A percentile compares a stretch with the other conserved stretches of the same genome.
These are phyloP conservation scores for Fennellomyces sp. DNA, from an alignment of 371 early-diverging fungal genomes.

Conservation along the genomic window DNA sequence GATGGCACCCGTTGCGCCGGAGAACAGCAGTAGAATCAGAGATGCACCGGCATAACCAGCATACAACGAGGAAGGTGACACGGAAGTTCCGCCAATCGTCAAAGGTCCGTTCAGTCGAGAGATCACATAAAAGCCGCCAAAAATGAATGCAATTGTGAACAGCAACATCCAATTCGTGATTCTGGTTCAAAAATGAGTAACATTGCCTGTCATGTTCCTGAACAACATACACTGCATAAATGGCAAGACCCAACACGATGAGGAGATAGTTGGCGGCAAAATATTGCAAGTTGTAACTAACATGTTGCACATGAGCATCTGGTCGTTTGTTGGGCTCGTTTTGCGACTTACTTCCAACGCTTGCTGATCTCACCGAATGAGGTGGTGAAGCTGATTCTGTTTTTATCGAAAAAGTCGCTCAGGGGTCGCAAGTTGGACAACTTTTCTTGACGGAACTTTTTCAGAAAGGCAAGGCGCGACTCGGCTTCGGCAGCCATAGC, in stretches of 20 bases:
- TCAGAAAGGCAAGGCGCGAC: slow-evolving; percentile 39
- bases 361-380: slow-evolving; percentile 47
- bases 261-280: slow-evolving; percentile 71
- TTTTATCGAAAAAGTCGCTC: slow-evolving; percentile 67
- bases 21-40: slow-evolving; percentile 59
- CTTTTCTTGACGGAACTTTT: slow-evolving; percentile 43
- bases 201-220: background rate
- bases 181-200: slow-evolving; percentile 23
- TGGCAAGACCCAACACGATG: slow-evolving; percentile 56
- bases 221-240: slow-evolving; percentile 64
- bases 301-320: background rate
- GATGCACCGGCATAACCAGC: slow-evolving; percentile 50
- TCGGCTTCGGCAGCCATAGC: slow-evolving; percentile 39
- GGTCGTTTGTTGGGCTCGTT: background rate
- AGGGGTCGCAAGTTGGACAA: slow-evolving; percentile 54
- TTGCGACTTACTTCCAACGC: slow-evolving; percentile 62
- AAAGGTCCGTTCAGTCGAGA: slow-evolving; percentile 56
- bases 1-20: slow-evolving; percentile 64
- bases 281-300: slow-evolving; percentile 64
- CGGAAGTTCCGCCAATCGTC: slow-evolving; percentile 39
- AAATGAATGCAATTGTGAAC: slow-evolving; percentile 56
- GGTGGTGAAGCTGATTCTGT: slow-evolving; percentile 58
- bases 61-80: slow-evolving; percentile 58
- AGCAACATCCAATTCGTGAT: slow-evolving; percentile 61
- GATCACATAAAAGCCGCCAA: slow-evolving; percentile 60